phyloP scores from a whole-genome alignment of 1,284 basidiomycete species.

The Chiua sp. region DNA sequence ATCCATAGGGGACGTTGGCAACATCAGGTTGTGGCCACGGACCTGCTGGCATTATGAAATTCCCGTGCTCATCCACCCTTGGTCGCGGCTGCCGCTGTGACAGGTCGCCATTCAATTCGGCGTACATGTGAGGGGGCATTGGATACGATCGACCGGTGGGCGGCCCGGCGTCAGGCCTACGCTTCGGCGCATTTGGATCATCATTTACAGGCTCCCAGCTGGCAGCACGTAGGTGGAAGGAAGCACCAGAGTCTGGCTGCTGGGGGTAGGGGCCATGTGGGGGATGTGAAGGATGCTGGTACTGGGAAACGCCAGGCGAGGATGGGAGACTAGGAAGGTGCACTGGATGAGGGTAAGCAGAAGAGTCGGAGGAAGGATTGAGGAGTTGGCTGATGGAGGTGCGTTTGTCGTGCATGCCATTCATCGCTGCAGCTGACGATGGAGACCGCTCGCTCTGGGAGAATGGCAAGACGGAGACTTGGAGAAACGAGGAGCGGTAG shows the following conservation, averaged over 20 bases:
- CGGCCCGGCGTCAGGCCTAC: slow-evolving; percentile 38
- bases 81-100: slow-evolving; percentile 30
- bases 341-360: slow-evolving; percentile 35
- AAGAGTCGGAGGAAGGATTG: slow-evolving; percentile 46
- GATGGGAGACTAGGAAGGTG: slow-evolving; percentile 35
- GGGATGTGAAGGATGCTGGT: slow-evolving; percentile 37
- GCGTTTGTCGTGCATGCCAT: slow-evolving; percentile 55
- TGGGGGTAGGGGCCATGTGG: slow-evolving; percentile 35
- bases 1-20: slow-evolving; percentile 38
- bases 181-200: slow-evolving; percentile 41
- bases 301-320: slow-evolving; percentile 32
- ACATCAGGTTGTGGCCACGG: slow-evolving; percentile 38
- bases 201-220: slow-evolving; percentile 46
- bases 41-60: slow-evolving; percentile 28
- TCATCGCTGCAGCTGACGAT: slow-evolving; percentile 41
- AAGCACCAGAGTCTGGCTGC: slow-evolving; percentile 33
- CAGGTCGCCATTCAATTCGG: slow-evolving; percentile 41
- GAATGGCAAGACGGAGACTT: slow-evolving; percentile 13
- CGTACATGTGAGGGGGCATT: slow-evolving; percentile 40
- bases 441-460: slow-evolving; percentile 14
- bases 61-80: slow-evolving; percentile 37
- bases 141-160: slow-evolving; percentile 39
- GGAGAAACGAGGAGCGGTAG: slow-evolving; percentile 26
- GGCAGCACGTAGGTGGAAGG: slow-evolving; percentile 49
- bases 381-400: slow-evolving; percentile 59